Percentiles rank a stretch among this genome's conserved stretches.
phyloP scores from a whole-genome alignment of 2,329 filamentous ascomycete genomes.

The Botrytis cinerea region DNA sequence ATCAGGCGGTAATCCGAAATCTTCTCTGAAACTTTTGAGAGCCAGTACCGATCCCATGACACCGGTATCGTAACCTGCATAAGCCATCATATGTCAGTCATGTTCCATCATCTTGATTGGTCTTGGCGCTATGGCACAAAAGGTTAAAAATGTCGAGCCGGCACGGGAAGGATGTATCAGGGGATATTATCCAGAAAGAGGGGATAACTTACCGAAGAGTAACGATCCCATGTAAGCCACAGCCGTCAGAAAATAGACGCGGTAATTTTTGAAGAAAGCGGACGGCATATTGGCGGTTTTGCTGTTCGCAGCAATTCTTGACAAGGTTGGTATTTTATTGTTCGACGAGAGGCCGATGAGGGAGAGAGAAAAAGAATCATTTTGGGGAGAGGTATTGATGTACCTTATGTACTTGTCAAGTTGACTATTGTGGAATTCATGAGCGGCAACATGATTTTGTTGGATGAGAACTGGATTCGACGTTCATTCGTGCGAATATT shows the following conservation, averaged over 20 bases:
- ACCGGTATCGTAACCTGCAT: conserved; percentile 36
- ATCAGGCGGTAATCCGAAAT: conserved; percentile 33
- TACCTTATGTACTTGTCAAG: conserved; percentile 12
- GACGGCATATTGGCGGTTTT: conserved; percentile 24
- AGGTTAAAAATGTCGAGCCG: neutral
- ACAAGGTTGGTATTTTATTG: neutral
- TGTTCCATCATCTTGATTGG: neutral
- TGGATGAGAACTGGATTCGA: neutral
- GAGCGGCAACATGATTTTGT: neutral
- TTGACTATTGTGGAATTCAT: neutral
- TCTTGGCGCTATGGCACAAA: neutral
- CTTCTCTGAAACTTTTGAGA: conserved; percentile 32
- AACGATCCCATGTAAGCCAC: conserved; percentile 37
- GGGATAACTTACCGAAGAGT: conserved; percentile 32
- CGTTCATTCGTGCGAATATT: conserved; percentile 22
- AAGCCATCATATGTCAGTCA: conserved; percentile 21
- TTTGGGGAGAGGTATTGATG: neutral
- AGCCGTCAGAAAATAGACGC: conserved; percentile 34
- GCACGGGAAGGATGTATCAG: neutral
- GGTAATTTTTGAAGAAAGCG: conserved; percentile 33
- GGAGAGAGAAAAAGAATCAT: neutral
- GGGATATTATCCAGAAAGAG: neutral
- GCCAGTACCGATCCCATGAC: conserved; percentile 37
- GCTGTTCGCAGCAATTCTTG: conserved; percentile 2
- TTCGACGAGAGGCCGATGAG: conserved; percentile 23